phyloP scores from a whole-genome alignment of 208 protist genomes.

The Acanthamoeba rhysodes region DNA sequence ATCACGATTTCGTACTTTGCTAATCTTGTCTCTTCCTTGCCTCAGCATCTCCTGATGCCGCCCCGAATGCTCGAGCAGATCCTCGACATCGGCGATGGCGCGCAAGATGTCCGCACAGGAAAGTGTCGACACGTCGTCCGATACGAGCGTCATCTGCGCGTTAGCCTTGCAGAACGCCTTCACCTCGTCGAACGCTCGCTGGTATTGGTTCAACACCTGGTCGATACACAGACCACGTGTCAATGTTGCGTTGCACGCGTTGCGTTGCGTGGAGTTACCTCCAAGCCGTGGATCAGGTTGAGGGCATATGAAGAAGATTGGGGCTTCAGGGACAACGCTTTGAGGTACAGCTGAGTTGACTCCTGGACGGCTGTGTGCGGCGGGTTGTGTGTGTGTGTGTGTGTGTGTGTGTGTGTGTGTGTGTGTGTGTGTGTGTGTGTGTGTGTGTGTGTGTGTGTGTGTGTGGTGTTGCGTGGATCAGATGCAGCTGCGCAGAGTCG shows the following conservation, averaged over 20 bases:
- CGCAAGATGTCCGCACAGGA: not conserved
- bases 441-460: no score
- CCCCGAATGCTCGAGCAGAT: not conserved
- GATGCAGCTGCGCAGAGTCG: no score
- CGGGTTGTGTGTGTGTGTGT: not conserved
- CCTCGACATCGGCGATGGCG: not conserved
- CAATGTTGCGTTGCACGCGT: not conserved
- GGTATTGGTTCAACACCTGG: slow-evolving; percentile 12
- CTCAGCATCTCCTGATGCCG: not conserved
- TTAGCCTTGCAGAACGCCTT: slow-evolving; percentile 2
- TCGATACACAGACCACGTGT: not conserved
- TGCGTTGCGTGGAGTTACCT: slow-evolving; percentile 27
- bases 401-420: no score
- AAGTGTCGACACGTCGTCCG: not conserved
- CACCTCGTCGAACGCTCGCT: slow-evolving; percentile 17
- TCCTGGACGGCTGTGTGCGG: slow-evolving; percentile 41
- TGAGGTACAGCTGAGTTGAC: slow-evolving; percentile 44
- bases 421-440: no score
- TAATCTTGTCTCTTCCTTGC: not conserved
- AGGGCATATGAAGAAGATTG: slow-evolving; percentile 74
- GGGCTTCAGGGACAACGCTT: not conserved
- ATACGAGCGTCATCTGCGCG: not conserved
- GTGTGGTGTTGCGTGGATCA: no score
- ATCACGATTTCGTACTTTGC: not conserved
- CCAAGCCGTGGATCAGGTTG: slow-evolving; percentile 81